Percentiles rank a stretch among this genome's conserved stretches.
Conservation (phyloP, 345 rosid genomes). For the Aquilaria malaccensis region DNA sequence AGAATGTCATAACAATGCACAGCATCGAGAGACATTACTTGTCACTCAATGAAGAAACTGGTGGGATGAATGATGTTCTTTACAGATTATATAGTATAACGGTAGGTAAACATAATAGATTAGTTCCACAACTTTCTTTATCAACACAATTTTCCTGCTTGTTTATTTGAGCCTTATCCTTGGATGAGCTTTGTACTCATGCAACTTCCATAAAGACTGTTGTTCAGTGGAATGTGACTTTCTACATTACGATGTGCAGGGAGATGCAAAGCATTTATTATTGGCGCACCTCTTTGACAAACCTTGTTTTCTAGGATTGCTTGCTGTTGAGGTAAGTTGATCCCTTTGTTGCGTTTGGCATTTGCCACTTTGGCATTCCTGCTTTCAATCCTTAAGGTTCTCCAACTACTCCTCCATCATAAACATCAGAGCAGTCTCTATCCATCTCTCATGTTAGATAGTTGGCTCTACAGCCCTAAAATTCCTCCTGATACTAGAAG, state of each 20-base stretch:
- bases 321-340: conserved; percentile 60
- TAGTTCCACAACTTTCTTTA: background rate
- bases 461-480: too few species aligned
- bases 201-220: background rate
- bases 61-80: conserved; percentile 97
- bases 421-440: background rate
- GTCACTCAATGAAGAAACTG: conserved; percentile 89
- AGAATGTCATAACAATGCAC: conserved; percentile 52
- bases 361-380: background rate
- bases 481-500: too few species aligned
- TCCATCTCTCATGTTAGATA: too few species aligned
- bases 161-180: background rate
- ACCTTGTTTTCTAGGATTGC: conserved; percentile 93
- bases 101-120: conserved; percentile 23
- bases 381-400: background rate
- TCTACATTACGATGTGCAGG: conserved; percentile 34
- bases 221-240: conserved; percentile 3
- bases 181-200: background rate
- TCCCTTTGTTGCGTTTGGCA: background rate
- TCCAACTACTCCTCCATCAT: background rate
- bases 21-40: conserved; percentile 62
- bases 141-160: conserved; percentile 1
- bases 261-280: conserved; percentile 71
- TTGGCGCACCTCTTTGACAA: conserved; percentile 95
- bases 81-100: conserved; percentile 62